These are phyloP conservation scores for Hydnomerulius pinastri DNA, from an alignment of 768 basidiomycete species.

Conservation along the genomic window DNA sequence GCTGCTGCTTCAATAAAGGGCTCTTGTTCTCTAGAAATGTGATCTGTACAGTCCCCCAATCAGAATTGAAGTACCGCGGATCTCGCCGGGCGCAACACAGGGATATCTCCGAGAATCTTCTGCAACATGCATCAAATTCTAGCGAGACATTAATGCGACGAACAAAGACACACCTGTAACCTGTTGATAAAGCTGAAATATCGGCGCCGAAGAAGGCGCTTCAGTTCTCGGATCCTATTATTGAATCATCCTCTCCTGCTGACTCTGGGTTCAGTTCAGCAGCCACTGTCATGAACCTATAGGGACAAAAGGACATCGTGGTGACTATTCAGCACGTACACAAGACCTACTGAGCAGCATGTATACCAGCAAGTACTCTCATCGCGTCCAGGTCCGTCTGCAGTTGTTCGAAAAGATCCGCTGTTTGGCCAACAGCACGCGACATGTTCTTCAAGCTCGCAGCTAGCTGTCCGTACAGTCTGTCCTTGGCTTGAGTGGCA, in stretches of 20 bases:
- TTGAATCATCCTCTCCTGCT: slow-evolving; percentile 15
- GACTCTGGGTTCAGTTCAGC: slow-evolving; percentile 41
- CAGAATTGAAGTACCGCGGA: too few relatives aligned
- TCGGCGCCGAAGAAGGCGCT: too few relatives aligned
- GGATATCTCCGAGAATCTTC: too few relatives aligned
- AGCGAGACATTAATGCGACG: too few relatives aligned
- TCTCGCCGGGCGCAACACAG: too few relatives aligned
- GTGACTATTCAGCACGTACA: background rate
- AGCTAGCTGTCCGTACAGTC: slow-evolving; percentile 78
- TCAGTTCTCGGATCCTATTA: slow-evolving; percentile 3
- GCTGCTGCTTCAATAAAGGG: too few relatives aligned
- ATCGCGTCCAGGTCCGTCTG: slow-evolving; percentile 77
- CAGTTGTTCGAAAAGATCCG: slow-evolving; percentile 75
- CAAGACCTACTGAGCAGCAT: slow-evolving; percentile 74
- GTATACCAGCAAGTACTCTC: slow-evolving; percentile 74
- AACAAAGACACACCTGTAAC: too few relatives aligned
- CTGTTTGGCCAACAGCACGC: slow-evolving; percentile 67
- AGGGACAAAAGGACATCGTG: background rate
- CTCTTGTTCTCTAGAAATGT: too few relatives aligned
- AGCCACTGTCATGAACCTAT: slow-evolving; percentile 56
- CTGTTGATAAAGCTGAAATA: too few relatives aligned
- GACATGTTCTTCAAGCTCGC: slow-evolving; percentile 68
- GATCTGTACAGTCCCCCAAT: too few relatives aligned
- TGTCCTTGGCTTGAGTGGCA: slow-evolving; percentile 77
- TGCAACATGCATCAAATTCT: too few relatives aligned